A percentile compares a stretch with the other conserved stretches of the same genome.
phyloP scores from a whole-genome alignment of 116 monocot species.

The Thalassia testudinum region DNA sequence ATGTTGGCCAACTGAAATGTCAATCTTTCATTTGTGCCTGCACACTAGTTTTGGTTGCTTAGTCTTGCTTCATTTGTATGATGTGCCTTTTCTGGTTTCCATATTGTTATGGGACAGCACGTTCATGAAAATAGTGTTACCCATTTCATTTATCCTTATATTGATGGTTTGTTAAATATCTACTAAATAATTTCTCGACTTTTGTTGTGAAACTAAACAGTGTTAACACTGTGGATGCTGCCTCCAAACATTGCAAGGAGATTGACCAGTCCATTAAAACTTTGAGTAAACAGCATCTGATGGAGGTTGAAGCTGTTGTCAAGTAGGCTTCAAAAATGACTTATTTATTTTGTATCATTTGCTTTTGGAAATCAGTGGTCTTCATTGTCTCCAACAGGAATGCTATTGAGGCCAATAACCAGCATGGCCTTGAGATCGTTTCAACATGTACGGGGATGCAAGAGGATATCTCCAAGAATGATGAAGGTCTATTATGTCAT shows the following conservation, averaged over 20 bases:
- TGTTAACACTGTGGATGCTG: constrained; percentile 33
- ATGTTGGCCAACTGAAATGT: too few species aligned
- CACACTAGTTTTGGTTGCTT: too few species aligned
- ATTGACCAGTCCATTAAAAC: constrained; percentile 27
- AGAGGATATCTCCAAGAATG: constrained; percentile 23
- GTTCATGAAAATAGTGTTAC: too few species aligned
- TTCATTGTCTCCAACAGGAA: constrained; percentile 15
- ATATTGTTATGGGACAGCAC: too few species aligned
- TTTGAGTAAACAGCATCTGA: constrained; percentile 31
- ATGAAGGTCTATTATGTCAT: constrained; percentile 24
- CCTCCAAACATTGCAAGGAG: constrained; percentile 59
- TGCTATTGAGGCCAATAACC: constrained; percentile 44
- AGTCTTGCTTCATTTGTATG: too few species aligned
- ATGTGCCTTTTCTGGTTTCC: too few species aligned
- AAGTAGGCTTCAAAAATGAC: constrained; percentile 16
- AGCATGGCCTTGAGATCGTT: constrained; percentile 46
- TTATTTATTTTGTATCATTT: neutral
- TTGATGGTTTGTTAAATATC: too few species aligned
- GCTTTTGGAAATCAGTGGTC: neutral
- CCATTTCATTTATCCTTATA: too few species aligned
- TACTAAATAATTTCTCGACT: too few species aligned
- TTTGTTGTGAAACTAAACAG: constrained; percentile 15
- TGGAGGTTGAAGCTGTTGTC: constrained; percentile 36
- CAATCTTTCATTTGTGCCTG: too few species aligned
- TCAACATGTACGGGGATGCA: constrained; percentile 28